Conservation (phyloP, 441 rosid species). For the Populus hybrid region DNA sequence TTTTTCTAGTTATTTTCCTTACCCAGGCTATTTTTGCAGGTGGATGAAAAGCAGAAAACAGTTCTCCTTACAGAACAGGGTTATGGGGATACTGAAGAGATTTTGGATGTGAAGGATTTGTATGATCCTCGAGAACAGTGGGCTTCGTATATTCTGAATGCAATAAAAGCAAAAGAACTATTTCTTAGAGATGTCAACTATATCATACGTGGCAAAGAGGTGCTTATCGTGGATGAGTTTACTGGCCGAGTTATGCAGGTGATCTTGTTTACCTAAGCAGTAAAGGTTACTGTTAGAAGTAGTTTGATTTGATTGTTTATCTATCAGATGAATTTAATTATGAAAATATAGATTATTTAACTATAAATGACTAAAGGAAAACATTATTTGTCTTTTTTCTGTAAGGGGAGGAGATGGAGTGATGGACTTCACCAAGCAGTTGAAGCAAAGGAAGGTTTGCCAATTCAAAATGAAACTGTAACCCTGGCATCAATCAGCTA, state of each 20-base stretch:
- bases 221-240: conserved; percentile 95
- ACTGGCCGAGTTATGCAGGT: conserved; percentile 99
- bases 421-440: conserved; percentile 99
- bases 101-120: conserved; percentile 84
- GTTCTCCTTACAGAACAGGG: conserved; percentile 96
- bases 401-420: conserved; percentile 97
- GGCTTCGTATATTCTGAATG: conserved; percentile 91
- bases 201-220: conserved; percentile 91
- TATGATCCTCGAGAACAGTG: conserved; percentile 98
- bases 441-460: conserved; percentile 96
- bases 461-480: conserved; percentile 94
- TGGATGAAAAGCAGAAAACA: conserved; percentile 94
- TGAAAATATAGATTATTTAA: not conserved
- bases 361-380: not conserved
- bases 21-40: conserved; percentile 45
- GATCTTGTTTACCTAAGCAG: conserved; percentile 12
- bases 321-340: not conserved
- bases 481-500: conserved; percentile 96
- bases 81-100: conserved; percentile 95
- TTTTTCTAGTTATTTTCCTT: conserved; percentile 6
- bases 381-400: conserved; percentile 8
- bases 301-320: not conserved
- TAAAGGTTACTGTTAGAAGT: conserved; percentile 2
- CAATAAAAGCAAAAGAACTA: conserved; percentile 90
- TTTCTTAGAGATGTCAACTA: conserved; percentile 94